These are phyloP conservation scores for Beta corolliflora DNA, from an alignment of 179 eudicot genomes.

Conservation along the genomic window DNA sequence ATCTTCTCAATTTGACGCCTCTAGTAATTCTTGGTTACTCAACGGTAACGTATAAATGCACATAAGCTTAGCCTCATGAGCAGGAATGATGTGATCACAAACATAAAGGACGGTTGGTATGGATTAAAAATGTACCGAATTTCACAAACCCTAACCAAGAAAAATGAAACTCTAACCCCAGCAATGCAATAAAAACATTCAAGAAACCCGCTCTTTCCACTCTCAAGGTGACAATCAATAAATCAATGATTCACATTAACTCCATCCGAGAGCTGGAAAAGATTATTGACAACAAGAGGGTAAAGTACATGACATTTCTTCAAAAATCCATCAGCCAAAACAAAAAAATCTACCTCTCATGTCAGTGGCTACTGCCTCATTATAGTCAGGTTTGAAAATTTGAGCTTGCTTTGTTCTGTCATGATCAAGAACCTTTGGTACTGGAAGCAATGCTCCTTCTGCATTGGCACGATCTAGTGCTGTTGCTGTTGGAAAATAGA, in stretches of 20 bases:
- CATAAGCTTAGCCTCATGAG: background rate
- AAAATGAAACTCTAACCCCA: background rate
- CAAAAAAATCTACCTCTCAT: slow-evolving; percentile 45
- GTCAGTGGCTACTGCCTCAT: slow-evolving; percentile 31
- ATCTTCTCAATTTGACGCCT: background rate
- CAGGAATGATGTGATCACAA: background rate
- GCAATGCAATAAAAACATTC: background rate
- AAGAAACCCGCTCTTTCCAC: background rate
- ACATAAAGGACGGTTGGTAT: background rate
- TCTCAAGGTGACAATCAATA: background rate
- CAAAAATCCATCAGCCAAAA: background rate
- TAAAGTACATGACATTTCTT: background rate
- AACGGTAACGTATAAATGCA: background rate
- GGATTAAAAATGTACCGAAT: background rate
- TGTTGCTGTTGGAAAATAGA: slow-evolving; percentile 60
- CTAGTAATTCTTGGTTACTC: no score
- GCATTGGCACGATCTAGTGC: slow-evolving; percentile 92
- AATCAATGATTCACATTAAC: background rate
- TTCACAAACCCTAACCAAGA: background rate
- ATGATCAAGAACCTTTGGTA: slow-evolving; percentile 59
- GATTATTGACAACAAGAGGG: background rate
- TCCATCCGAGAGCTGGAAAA: background rate
- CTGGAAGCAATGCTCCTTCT: slow-evolving; percentile 81
- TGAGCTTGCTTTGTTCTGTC: slow-evolving; percentile 38
- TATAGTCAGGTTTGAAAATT: slow-evolving; percentile 20